Base-by-base conservation (phyloP, 2,329 filamentous ascomycete species). In the Tolypocladium inflatum region DNA sequence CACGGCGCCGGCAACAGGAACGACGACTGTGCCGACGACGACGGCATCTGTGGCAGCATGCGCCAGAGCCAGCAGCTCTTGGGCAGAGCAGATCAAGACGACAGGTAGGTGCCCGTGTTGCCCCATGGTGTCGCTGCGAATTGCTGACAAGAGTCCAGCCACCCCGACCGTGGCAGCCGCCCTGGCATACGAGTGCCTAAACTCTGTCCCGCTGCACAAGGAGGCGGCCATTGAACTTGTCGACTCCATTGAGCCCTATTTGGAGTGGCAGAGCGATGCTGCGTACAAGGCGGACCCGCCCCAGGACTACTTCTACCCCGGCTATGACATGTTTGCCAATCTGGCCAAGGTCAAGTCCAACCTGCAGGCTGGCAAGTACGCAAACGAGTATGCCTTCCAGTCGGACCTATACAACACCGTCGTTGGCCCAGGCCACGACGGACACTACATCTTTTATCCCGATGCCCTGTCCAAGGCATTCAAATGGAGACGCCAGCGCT, bases 341-440 rank as follows among this genome's bases (percentile, higher is more conserved):
- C 68, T 84, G 6, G 73, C 78, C 56, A 66, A 68, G 11, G 78
- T 85, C 54, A 70, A 72, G 48, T 59, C 68, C 6, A 80, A 76
- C 19, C 74, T 77, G 5, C 61, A 66, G 26, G 67, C 65, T 3
- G 73, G 74, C 21, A 67, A 68, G 3, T 85, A 79, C 63, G 66
- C 70, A 4, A 80, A 75, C 66, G 81, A 85, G 63, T 82, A 79
- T 64, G 76, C 79, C 9, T 82, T 84, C 62, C 78, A 83, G 63
- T 61, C 72, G 9, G 80, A 81, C 35, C 72, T 89, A 2, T 79
- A 80, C 58, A 69, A 75, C 41, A 69, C 82, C 9, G 74, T 85
- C 41, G 64, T 65, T 41, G 75, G 76, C 30, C 56, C 58, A 6
- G 80, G 82, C 4, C 84, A 88, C 63, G 86, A 90, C 65, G 84